These are phyloP conservation scores for Apiospora koreana DNA, from an alignment of 2,329 filamentous ascomycete genomes.

Conservation along the genomic window DNA sequence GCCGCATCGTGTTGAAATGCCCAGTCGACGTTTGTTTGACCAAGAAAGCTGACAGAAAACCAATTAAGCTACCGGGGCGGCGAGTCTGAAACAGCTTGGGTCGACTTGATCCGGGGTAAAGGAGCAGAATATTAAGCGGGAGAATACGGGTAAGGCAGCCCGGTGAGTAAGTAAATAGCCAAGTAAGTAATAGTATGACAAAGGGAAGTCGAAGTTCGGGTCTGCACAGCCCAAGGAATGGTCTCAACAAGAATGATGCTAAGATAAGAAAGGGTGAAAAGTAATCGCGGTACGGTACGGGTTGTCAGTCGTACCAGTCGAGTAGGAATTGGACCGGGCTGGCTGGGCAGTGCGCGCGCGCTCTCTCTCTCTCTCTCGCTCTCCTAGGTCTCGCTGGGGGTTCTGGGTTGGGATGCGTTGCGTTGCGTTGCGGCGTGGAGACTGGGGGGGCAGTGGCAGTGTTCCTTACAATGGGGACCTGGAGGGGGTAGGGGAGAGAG, in stretches of 20 bases:
- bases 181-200: background rate
- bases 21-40: background rate
- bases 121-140: background rate
- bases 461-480: slow-evolving; percentile 5
- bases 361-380: too few species aligned
- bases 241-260: background rate
- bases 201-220: background rate
- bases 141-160: background rate
- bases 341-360: background rate
- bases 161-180: background rate
- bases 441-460: slow-evolving; percentile 1
- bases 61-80: slow-evolving; percentile 3
- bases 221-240: slow-evolving; percentile 4
- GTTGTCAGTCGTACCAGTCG: background rate
- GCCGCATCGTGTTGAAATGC: background rate
- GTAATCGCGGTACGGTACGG: slow-evolving; percentile 8
- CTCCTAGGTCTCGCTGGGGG: too few species aligned
- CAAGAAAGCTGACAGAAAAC: background rate
- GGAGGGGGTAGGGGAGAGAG: background rate
- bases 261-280: slow-evolving; percentile 9
- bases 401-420: background rate
- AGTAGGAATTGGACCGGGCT: background rate
- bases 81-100: slow-evolving; percentile 2
- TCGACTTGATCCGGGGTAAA: slow-evolving; percentile 1
- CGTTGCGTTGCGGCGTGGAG: background rate